A percentile compares a stretch with the other conserved stretches of the same genome.
Evolutionary conservation across 179 eudicot species (phyloP).

Genomic region (Heliamphora pulchella): DNA sequence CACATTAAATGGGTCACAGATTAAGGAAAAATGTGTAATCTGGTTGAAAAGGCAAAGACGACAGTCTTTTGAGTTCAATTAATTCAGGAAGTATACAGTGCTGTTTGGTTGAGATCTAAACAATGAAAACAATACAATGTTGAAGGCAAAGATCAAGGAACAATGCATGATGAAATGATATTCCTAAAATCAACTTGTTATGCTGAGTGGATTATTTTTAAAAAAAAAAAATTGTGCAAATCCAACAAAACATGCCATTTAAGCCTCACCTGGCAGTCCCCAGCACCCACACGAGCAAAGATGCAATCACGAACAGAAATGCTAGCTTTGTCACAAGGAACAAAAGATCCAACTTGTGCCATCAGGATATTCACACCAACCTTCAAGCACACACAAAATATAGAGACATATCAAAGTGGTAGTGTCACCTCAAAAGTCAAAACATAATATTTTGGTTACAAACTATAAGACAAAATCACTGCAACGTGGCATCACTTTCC

Average conservation of each 20-base stretch:
- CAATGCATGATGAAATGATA: background rate
- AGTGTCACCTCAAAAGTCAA: too few species aligned
- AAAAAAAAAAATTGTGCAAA: background rate
- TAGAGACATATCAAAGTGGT: background rate
- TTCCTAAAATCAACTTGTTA: background rate
- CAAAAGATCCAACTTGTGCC: slow-evolving; percentile 95
- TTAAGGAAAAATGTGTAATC: too few species aligned
- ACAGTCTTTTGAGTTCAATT: background rate
- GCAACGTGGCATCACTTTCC: background rate
- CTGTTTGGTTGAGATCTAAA: background rate
- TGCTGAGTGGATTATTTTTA: background rate
- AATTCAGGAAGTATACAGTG: background rate
- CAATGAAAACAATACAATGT: background rate
- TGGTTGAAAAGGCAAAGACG: background rate
- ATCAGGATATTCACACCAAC: slow-evolving; percentile 91
- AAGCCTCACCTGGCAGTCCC: slow-evolving; percentile 86
- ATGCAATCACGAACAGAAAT: slow-evolving; percentile 96
- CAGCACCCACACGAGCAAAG: slow-evolving; percentile 99
- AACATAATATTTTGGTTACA: too few species aligned
- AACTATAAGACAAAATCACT: too few species aligned
- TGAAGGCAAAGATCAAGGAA: background rate
- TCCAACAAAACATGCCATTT: background rate
- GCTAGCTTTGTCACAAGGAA: slow-evolving; percentile 90
- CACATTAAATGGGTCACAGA: too few species aligned
- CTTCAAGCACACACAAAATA: slow-evolving; percentile 32